Base-by-base conservation (phyloP, 495 filamentous ascomycete genomes). In the Amniculicola lignicola region DNA sequence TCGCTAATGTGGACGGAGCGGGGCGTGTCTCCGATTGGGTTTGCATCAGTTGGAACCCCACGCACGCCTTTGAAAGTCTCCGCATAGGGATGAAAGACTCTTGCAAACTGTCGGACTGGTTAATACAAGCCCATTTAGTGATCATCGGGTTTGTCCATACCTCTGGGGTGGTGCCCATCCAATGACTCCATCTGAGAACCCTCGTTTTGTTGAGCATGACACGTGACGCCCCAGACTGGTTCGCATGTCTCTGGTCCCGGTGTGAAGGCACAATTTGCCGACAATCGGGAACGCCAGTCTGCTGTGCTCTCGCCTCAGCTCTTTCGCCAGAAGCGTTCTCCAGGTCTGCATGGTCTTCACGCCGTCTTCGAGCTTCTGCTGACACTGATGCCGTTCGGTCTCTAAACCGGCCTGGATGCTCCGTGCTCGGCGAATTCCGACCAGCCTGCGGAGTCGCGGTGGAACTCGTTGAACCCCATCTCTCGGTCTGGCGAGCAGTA, bases 161-260 rank as follows among this genome's bases (percentile, higher is more conserved):
- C 69, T 76, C 72, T 50, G 66, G 52, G 28, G 69, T 68, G 0
- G 57, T 61, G 43, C 69, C 65, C 41, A 74, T 68, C 69, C 72
- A 74, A 52, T 73, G 66, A n/a, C 72, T 77, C 57, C 69, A 70
- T 27, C 70, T 71, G 49, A 75, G 68, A 5, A 74, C 31, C 27
- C 73, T 72, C 9, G 68, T 72, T 51, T 72, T 75, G 15, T 63
- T n/a, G 6, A 51, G 47, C 6, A 43, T 42, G 15, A 51, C 23
- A 5, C 16, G 61, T 0, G 70, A 67, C 23, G 63, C 59, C 28
- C n/a, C n/a, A n/a, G n/a, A n/a, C n/a, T n/a, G n/a, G n/a, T n/a
- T n/a, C n/a, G n/a, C n/a, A n/a, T n/a, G n/a, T n/a, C n/a, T n/a
- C n/a, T n/a, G n/a, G n/a, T n/a, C n/a, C n/a, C n/a, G n/a, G n/a